Conservation (phyloP, 2,329 filamentous ascomycete genomes). For the Lasiodiplodia gonubiensis region DNA sequence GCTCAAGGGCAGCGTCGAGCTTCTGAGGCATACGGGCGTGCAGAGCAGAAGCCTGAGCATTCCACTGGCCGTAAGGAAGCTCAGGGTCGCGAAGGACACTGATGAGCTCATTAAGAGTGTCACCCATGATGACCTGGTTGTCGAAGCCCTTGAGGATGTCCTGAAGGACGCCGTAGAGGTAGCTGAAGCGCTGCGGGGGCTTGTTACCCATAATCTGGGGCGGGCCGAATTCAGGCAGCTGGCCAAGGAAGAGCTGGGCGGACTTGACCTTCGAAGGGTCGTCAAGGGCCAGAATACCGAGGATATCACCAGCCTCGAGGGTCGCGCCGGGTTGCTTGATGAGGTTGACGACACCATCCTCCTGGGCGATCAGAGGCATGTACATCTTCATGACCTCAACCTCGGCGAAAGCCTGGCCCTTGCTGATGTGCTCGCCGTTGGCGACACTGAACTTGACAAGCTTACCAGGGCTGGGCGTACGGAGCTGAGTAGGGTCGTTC, state of each 20-base stretch:
- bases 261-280: conserved; percentile 97
- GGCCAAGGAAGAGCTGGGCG: conserved; percentile 89
- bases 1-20: conserved; percentile 79
- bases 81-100: conserved; percentile 87
- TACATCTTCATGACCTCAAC: conserved; percentile 99
- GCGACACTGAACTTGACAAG: conserved; percentile 97
- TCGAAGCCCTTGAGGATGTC: conserved; percentile 95
- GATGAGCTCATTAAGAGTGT: conserved; percentile 86
- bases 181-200: conserved; percentile 83
- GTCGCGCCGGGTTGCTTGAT: conserved; percentile 99
- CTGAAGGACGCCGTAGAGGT: conserved; percentile 76
- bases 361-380: conserved; percentile 94
- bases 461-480: conserved; percentile 94
- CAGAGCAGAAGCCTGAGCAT: conserved; percentile 92
- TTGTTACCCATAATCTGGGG: conserved; percentile 90
- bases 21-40: conserved; percentile 97
- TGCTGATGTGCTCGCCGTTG: conserved; percentile 89
- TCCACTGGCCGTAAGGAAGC: conserved; percentile 95
- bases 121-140: conserved; percentile 94
- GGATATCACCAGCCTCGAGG: conserved; percentile 94
- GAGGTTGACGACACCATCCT: conserved; percentile 94
- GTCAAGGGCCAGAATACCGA: conserved; percentile 95
- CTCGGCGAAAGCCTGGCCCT: conserved; percentile 92
- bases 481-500: conserved; percentile 96
- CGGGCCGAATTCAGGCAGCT: conserved; percentile 83